These are phyloP conservation scores for Diaporthe sp. DNA, from an alignment of 2,329 filamentous ascomycete genomes.

Conservation along the genomic window DNA sequence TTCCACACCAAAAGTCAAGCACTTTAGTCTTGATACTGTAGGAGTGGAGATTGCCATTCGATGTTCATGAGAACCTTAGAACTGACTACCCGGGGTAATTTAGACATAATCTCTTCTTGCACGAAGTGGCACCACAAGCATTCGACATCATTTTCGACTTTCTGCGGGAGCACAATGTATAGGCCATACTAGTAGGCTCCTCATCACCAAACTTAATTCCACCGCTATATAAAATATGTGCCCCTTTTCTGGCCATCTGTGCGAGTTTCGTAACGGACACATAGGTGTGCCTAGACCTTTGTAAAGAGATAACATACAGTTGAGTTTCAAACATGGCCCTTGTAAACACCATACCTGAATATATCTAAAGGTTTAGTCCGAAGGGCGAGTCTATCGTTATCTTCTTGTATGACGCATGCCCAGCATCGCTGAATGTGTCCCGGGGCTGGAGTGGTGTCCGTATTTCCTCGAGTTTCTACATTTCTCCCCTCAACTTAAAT, in stretches of 20 bases:
- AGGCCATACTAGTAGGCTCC: no score
- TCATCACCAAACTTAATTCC: no score
- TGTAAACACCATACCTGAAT: background rate
- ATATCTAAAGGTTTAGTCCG: no score
- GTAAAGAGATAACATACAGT: background rate
- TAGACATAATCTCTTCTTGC: slow-evolving; percentile 44
- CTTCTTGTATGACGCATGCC: no score
- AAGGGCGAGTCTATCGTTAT: no score
- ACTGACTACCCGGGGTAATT: background rate
- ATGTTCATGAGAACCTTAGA: no score
- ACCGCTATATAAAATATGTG: no score
- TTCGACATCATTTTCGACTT: slow-evolving; percentile 43
- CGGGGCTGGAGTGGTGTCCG: no score
- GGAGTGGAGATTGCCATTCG: accelerated
- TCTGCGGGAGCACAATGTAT: slow-evolving; percentile 36
- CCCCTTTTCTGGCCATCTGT: background rate
- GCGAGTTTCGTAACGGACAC: background rate
- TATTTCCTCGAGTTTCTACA: no score
- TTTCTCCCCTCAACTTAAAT: no score
- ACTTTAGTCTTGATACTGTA: background rate
- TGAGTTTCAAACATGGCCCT: background rate
- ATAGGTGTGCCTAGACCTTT: background rate
- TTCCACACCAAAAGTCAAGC: background rate
- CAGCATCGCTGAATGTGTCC: no score
- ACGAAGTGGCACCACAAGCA: slow-evolving; percentile 41